phyloP scores from a whole-genome alignment of 805 yeast species.

The Sungouiozyma intestinalis region DNA sequence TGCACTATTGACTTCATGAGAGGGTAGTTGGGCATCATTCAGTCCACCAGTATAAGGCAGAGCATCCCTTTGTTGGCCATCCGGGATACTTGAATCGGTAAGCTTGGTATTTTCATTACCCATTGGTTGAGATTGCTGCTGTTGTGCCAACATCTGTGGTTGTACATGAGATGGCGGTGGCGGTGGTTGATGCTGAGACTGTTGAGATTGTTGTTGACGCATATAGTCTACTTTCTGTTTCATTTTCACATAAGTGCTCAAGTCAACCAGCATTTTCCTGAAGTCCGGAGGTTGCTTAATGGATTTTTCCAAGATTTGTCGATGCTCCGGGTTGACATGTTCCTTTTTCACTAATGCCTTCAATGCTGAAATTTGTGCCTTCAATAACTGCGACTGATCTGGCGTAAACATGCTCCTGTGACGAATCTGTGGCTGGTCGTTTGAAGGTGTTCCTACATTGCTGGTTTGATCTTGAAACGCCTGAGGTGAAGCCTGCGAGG shows the following conservation, averaged over 20 bases:
- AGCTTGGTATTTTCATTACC: neutral
- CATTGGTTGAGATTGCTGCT: slow-evolving; percentile 1
- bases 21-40: no score
- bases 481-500: neutral
- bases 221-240: slow-evolving; percentile 5
- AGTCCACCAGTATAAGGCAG: no score
- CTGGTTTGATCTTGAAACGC: slow-evolving; percentile 3
- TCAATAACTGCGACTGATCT: slow-evolving; percentile 24
- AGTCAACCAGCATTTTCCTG: slow-evolving; percentile 20
- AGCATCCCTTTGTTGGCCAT: neutral
- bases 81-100: neutral
- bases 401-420: slow-evolving; percentile 18
- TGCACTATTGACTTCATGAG: neutral
- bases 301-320: slow-evolving; percentile 22
- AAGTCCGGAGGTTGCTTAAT: slow-evolving; percentile 27
- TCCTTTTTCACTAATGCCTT: slow-evolving; percentile 24
- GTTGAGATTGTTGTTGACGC: slow-evolving; percentile 3
- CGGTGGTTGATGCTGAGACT: neutral
- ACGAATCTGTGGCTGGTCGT: slow-evolving; percentile 5
- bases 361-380: slow-evolving; percentile 29
- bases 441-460: neutral
- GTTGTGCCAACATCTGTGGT: neutral
- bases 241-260: slow-evolving; percentile 22
- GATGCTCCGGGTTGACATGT: slow-evolving; percentile 22
- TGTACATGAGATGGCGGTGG: no score